phyloP scores from a whole-genome alignment of 768 basidiomycete genomes.

The Boletus sp. region DNA sequence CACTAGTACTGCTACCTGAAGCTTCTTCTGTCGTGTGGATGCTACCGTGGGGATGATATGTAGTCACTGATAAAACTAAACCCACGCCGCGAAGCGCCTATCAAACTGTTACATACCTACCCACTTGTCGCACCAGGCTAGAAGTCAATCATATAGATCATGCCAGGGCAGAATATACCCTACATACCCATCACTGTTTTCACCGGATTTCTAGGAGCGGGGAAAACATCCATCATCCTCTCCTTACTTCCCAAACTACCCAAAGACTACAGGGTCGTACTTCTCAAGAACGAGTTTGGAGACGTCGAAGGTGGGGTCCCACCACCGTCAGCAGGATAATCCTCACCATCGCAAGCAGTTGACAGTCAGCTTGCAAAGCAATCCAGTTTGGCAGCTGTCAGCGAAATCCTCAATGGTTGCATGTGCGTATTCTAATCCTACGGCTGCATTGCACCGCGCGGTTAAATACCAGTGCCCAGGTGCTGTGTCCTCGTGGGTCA shows the following conservation, averaged over 20 bases:
- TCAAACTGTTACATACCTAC: neutral
- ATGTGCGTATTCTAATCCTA: slow-evolving; percentile 48
- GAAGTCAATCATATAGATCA: neutral
- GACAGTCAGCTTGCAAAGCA: slow-evolving; percentile 89
- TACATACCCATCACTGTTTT: slow-evolving; percentile 87
- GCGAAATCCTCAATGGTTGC: slow-evolving; percentile 95
- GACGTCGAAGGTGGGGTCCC: slow-evolving; percentile 72
- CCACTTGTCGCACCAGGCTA: neutral
- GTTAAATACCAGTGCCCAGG: slow-evolving; percentile 39
- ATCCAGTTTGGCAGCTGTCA: slow-evolving; percentile 80
- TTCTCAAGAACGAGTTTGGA: slow-evolving; percentile 96
- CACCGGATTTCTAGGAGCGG: slow-evolving; percentile 89
- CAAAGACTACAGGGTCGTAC: slow-evolving; percentile 80
- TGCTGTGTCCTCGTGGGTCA: slow-evolving; percentile 94
- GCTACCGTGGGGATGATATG: no score
- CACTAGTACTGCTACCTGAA: no score
- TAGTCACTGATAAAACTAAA: no score
- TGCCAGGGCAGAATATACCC: slow-evolving; percentile 11
- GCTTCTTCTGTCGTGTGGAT: no score
- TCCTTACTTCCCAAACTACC: slow-evolving; percentile 80
- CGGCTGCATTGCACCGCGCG: neutral
- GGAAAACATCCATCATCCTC: slow-evolving; percentile 79
- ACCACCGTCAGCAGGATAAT: neutral
- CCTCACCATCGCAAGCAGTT: slow-evolving; percentile 43
- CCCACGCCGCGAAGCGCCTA: neutral